Evolutionary conservation across 2,329 filamentous ascomycete species (phyloP), one percentile per base, ranked within the genome.

Genomic region (Pseudocercospora fuligena): DNA sequence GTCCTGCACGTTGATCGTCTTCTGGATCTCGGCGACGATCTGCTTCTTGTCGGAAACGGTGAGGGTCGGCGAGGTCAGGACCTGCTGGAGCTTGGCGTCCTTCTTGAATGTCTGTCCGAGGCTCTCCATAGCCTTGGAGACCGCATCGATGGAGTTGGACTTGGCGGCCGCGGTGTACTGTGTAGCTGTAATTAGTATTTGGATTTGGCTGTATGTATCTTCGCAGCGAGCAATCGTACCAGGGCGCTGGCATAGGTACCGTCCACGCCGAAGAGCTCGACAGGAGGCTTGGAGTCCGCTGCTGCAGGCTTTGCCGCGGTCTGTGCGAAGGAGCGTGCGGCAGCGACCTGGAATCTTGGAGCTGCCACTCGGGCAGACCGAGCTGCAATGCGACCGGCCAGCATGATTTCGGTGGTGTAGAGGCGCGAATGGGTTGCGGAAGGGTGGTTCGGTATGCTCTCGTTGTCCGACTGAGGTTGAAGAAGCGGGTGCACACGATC

Each of bases 171-270:
- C 95, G 73, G 94, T 98, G 89, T 97, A 99, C 95, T 99, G 77
- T 31, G 2, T n/a, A 19, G 14, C 19, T 8, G 23, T 40, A 9
- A n/a, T 58, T 23, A 58, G 31, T 29, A 58, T 25, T 16, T 11
- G 29, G 12, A 5, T 14, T 8, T 11, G 51, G 33, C 19, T 58
- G 36, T 33, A 23, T 25, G 19, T 47, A 21, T 61, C 31, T 33
- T 49, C 27, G 64, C 43, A 47, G 54, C 43, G 53, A 19, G 19
- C 11, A 23, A 21, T 23, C 92, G 82, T 94, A 99, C 95, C 90
- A 99, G 88, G 85, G 95, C 95, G 85, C 91, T 93, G 81, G 95
- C 95, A 85, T 99, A 99, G 80, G 94, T 98, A 83, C 95, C 95
- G 83, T 98, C 95, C 79, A 99, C 85, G 76, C 95, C 95, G 84